Evolutionary conservation across 257 asterid genomes (phyloP).

Genomic region (Lycium barbarum): DNA sequence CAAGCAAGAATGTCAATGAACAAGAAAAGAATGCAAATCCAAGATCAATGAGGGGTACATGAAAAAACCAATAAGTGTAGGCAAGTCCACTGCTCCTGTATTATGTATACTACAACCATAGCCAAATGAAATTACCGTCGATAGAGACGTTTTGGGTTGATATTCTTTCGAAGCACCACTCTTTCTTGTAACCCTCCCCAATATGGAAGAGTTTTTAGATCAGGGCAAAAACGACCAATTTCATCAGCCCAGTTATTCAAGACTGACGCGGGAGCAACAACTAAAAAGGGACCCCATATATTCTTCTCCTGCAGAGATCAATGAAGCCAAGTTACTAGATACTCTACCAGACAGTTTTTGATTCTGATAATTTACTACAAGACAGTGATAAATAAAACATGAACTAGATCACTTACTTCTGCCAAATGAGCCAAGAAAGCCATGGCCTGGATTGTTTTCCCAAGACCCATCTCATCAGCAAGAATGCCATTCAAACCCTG

Average conservation of each 20-base stretch:
- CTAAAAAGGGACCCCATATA: constrained; percentile 99
- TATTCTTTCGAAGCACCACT: constrained; percentile 85
- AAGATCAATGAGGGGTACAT: background rate
- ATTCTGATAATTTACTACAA: background rate
- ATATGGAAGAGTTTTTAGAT: constrained; percentile 90
- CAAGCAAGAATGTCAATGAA: constrained; percentile 2
- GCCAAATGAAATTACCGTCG: constrained; percentile 63
- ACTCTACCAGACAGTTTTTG: background rate
- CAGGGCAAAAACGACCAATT: constrained; percentile 98
- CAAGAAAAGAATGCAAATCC: constrained; percentile 10
- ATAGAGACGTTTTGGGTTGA: constrained; percentile 95
- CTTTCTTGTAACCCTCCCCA: constrained; percentile 98
- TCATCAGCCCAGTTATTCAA: constrained; percentile 99
- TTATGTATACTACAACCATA: background rate
- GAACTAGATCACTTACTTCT: constrained; percentile 62
- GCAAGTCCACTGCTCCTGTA: background rate
- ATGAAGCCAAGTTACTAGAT: constrained; percentile 38
- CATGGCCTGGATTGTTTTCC: constrained; percentile 99
- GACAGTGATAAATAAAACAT: constrained; percentile 25
- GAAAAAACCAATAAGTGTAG: background rate
- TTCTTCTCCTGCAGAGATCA: constrained; percentile 72
- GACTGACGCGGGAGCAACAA: constrained; percentile 98
- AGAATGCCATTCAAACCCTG: constrained; percentile 99
- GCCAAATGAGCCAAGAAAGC: constrained; percentile 99
- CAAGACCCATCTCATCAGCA: constrained; percentile 99